Evolutionary conservation across 2,329 filamentous ascomycete genomes (phyloP), one percentile per base, ranked within the genome.

Genomic region (Aureobasidium musti): DNA sequence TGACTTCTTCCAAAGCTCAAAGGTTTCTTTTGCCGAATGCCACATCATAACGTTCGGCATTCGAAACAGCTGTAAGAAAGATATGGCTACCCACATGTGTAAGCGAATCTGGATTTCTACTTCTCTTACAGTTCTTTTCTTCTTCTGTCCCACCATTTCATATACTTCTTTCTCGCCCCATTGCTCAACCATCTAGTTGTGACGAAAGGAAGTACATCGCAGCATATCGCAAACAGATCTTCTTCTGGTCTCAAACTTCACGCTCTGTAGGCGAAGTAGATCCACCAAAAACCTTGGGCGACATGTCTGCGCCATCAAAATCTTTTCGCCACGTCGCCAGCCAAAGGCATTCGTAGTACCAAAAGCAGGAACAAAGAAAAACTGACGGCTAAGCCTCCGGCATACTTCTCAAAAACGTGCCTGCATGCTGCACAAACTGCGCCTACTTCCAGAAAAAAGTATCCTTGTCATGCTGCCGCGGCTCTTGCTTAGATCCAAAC

Each of bases 101-200:
- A 56, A 41, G 53, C 35, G 53, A 47, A 39, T 10, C 7, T 28
- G 7, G 21, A 8, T 26, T 6, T 56, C 6, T 26, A 41, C 21
- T 28, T 56, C 35, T 39, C 35, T 17, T 4, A 39, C 35, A 39
- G 14, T 8, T 26, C 11, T 10, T n/a, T 14, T 41, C 35, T 39
- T 23, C 13, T 41, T 10, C 11, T n/a, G n/a, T 37, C 30, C 8
- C 30, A 54, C 28, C 35, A 10, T 45, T 28, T 43, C 54, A 59
- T 59, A 45, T 45, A 59, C 14, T 5, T 59, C 54, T 43, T 59
- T 59, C 54, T 33, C 54, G 10, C 11, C 11, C 54, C 54, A 43
- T 59, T 59, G n/a, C 54, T 59, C 54, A 8, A 45, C 54, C 54
- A 30, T 14, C 3, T 17, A 3, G 13, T 17, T 3, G 23, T 14